These are phyloP conservation scores for Lasiosphaeria ovina DNA, from an alignment of 495 filamentous ascomycete genomes.

Conservation along the genomic window DNA sequence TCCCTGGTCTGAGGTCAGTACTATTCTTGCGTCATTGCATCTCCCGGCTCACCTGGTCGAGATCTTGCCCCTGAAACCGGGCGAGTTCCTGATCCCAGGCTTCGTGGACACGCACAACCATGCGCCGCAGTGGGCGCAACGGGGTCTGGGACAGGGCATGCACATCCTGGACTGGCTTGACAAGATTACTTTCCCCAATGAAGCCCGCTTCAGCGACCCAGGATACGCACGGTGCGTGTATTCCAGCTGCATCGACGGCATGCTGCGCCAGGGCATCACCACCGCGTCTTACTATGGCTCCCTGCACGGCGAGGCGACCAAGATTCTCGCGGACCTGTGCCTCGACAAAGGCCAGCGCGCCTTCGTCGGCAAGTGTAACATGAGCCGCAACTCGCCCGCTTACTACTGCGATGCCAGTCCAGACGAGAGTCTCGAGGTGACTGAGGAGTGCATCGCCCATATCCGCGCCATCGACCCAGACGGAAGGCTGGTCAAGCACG, in stretches of 20 bases:
- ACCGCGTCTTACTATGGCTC: slow-evolving; percentile 66
- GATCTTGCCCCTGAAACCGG: too few species aligned
- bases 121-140: slow-evolving; percentile 62
- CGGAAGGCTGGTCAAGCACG: slow-evolving; percentile 49
- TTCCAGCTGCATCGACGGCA: slow-evolving; percentile 50
- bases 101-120: slow-evolving; percentile 67
- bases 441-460: slow-evolving; percentile 51
- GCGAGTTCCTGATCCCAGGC: slow-evolving; percentile 59
- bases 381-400: slow-evolving; percentile 59
- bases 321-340: slow-evolving; percentile 60
- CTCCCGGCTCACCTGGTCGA: slow-evolving; percentile 32
- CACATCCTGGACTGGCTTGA: slow-evolving; percentile 60
- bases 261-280: slow-evolving; percentile 62
- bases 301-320: slow-evolving; percentile 55
- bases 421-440: slow-evolving; percentile 49
- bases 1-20: slow-evolving; percentile 16
- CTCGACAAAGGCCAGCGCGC: slow-evolving; percentile 58
- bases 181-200: slow-evolving; percentile 60
- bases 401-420: slow-evolving; percentile 56
- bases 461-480: slow-evolving; percentile 43
- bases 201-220: slow-evolving; percentile 55
- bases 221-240: slow-evolving; percentile 55
- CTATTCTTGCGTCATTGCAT: background rate
- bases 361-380: slow-evolving; percentile 65
- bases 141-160: slow-evolving; percentile 57